phyloP scores from a whole-genome alignment of 352 stramenopile genomes.

The Pythium aristosporum region DNA sequence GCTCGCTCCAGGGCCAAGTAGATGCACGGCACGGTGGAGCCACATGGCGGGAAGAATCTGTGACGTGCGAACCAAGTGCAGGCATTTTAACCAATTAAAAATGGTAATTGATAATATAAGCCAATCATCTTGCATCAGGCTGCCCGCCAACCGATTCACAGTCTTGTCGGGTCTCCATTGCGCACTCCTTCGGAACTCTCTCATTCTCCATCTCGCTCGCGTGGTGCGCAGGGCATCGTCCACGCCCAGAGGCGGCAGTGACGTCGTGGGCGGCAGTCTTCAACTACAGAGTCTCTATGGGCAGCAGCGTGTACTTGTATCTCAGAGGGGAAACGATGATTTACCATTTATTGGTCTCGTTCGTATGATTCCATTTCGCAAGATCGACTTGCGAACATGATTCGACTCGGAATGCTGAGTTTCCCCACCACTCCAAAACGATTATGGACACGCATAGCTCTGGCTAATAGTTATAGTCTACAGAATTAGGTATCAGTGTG shows the following conservation, averaged over 20 bases:
- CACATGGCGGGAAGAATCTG: conserved; percentile 13
- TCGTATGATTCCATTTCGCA: conserved; percentile 49
- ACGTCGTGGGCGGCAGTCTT: too few species aligned
- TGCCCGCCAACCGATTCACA: conserved; percentile 23
- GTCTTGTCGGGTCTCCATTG: not conserved
- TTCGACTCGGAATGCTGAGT: conserved; percentile 62
- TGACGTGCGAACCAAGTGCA: conserved; percentile 12
- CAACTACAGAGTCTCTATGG: not conserved
- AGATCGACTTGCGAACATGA: conserved; percentile 39
- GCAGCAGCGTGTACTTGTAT: not conserved
- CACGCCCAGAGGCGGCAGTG: too few species aligned
- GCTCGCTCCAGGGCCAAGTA: not conserved
- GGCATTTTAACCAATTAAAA: conserved; percentile 4
- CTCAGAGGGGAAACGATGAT: conserved; percentile 42
- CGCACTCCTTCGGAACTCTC: not conserved
- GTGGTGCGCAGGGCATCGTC: not conserved
- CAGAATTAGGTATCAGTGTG: too few species aligned
- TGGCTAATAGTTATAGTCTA: too few species aligned
- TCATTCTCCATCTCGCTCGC: conserved; percentile 2
- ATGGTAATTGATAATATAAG: not conserved
- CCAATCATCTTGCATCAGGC: conserved; percentile 1
- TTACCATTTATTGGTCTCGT: conserved; percentile 69
- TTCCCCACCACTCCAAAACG: conserved; percentile 22
- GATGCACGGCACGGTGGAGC: not conserved
- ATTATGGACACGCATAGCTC: not conserved